phyloP scores from a whole-genome alignment of 352 stramenopile genomes.

The Globisporangium acanthophoron region DNA sequence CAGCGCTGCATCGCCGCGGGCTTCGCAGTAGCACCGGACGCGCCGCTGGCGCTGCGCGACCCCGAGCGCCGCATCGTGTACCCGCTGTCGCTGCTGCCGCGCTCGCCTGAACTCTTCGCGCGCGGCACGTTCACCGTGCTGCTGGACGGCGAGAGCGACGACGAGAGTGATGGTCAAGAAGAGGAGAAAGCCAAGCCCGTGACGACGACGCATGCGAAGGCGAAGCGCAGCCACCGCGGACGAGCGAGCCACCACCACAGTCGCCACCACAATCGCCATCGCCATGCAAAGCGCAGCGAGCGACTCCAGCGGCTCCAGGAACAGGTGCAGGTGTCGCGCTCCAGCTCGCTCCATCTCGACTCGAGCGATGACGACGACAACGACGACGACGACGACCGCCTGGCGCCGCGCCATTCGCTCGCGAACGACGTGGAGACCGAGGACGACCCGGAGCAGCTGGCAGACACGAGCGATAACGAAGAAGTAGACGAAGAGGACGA shows the following conservation, averaged over 20 bases:
- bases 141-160: slow-evolving; percentile 11
- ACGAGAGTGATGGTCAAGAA: not conserved
- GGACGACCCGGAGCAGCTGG: slow-evolving; percentile 7
- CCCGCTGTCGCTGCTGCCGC: slow-evolving; percentile 61
- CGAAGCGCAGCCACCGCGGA: slow-evolving; percentile 5
- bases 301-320: slow-evolving; percentile 17
- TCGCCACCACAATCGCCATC: slow-evolving; percentile 2
- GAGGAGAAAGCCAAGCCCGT: not conserved
- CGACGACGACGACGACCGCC: slow-evolving; percentile 7
- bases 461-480: slow-evolving; percentile 7
- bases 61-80: slow-evolving; percentile 38
- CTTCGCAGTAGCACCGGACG: slow-evolving; percentile 23
- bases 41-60: slow-evolving; percentile 24
- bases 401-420: slow-evolving; percentile 13
- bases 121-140: slow-evolving; percentile 41
- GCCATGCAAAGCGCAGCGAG: slow-evolving; percentile 8
- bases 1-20: slow-evolving; percentile 38
- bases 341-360: slow-evolving; percentile 1
- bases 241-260: not conserved
- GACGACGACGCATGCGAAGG: not conserved
- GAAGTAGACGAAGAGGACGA: slow-evolving; percentile 22
- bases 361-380: slow-evolving; percentile 19
- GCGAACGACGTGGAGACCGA: slow-evolving; percentile 16
- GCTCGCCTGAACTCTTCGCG: slow-evolving; percentile 48
- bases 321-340: not conserved